Evolutionary conservation across 1,284 basidiomycete genomes (phyloP).

Genomic region (Coriolopsis trogii): DNA sequence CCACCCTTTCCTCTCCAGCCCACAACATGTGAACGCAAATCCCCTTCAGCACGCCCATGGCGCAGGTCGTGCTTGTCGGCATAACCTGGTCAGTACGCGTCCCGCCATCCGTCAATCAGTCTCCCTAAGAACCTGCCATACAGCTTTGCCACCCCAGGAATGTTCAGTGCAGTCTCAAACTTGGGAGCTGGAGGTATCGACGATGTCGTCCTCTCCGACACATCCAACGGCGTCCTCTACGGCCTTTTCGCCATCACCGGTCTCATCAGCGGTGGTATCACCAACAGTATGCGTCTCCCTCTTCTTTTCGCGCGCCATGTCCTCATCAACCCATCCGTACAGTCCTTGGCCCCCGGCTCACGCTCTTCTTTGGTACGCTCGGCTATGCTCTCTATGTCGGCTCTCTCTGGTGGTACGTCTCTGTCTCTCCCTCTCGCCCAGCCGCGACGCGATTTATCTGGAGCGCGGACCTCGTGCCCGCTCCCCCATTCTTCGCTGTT

Average conservation of each 20-base stretch:
- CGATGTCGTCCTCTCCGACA: conserved; percentile 45
- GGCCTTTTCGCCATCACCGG: conserved; percentile 48
- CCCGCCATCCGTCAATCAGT: conserved; percentile 8
- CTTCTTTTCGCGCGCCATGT: neutral
- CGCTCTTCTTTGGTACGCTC: conserved; percentile 49
- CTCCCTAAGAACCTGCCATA: neutral
- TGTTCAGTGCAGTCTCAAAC: conserved; percentile 53
- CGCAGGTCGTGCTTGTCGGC: conserved; percentile 46
- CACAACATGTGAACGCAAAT: conserved; percentile 1
- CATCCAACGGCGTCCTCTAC: conserved; percentile 48
- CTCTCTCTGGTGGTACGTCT: conserved; percentile 41
- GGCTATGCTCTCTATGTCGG: conserved; percentile 55
- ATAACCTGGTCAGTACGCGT: conserved; percentile 41
- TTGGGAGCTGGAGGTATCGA: conserved; percentile 50
- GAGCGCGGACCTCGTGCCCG: neutral
- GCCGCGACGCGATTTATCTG: neutral
- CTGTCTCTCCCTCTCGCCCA: no score
- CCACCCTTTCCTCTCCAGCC: neutral
- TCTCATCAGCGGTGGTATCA: conserved; percentile 49
- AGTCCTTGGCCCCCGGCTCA: conserved; percentile 49
- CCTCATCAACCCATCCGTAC: neutral
- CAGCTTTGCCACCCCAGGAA: conserved; percentile 48
- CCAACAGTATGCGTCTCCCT: conserved; percentile 41
- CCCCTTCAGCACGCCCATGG: conserved; percentile 38
- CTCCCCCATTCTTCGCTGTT: neutral